These are phyloP conservation scores for Betula pendula DNA, from an alignment of 306 rosid genomes.

Conservation along the genomic window DNA sequence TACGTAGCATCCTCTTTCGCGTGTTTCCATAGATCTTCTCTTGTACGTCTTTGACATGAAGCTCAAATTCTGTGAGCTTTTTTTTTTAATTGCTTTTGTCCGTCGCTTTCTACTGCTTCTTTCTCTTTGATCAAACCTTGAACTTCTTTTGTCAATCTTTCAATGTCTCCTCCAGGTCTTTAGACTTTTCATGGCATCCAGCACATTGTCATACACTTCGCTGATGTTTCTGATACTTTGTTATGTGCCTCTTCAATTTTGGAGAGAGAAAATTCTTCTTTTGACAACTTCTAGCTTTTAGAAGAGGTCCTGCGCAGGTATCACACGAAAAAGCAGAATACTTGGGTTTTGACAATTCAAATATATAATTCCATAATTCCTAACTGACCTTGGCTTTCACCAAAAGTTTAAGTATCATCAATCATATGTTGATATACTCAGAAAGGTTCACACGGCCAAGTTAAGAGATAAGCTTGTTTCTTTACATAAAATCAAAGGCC, in stretches of 20 bases:
- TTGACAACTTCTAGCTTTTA: no score
- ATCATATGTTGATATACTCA: no score
- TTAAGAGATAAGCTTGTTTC: no score
- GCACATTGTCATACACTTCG: slow-evolving; percentile 80
- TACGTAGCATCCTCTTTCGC: slow-evolving; percentile 83
- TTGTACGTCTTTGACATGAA: slow-evolving; percentile 82
- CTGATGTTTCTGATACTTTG: slow-evolving; percentile 78
- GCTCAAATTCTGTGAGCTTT: slow-evolving; percentile 84
- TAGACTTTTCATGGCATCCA: slow-evolving; percentile 91
- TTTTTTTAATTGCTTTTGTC: slow-evolving; percentile 70
- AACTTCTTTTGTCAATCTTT: slow-evolving; percentile 84
- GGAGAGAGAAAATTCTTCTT: no score
- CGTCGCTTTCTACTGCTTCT: slow-evolving; percentile 70
- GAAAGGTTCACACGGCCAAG: no score
- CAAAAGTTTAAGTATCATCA: no score
- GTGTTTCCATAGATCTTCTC: slow-evolving; percentile 76
- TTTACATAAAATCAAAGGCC: no score
- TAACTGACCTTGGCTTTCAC: no score
- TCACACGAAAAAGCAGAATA: no score
- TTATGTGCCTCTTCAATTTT: slow-evolving; percentile 78
- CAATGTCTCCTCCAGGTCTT: slow-evolving; percentile 75
- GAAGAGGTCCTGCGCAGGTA: no score
- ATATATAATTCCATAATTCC: no score
- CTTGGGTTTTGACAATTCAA: no score
- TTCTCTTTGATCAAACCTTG: slow-evolving; percentile 78